phyloP scores from a whole-genome alignment of 306 rosid species.

The Vigna nakashimae region DNA sequence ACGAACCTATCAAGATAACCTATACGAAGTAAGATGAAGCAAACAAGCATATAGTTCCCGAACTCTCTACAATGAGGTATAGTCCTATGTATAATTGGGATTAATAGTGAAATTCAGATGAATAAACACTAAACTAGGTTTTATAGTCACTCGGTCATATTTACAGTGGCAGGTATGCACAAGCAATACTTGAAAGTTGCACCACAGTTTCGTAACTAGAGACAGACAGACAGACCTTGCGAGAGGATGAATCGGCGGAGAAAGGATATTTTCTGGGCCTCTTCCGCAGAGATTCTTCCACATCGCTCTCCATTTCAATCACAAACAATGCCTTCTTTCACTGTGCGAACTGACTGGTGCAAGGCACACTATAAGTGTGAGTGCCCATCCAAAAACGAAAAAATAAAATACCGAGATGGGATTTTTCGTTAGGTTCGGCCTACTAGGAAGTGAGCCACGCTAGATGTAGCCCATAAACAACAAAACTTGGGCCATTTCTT shows the following conservation, averaged over 20 bases:
- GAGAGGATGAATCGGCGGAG: conserved; percentile 46
- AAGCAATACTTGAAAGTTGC: neutral
- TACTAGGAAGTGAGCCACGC: neutral
- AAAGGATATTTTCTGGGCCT: conserved; percentile 40
- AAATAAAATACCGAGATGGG: neutral
- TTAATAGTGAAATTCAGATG: neutral
- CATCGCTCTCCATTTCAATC: conserved; percentile 51
- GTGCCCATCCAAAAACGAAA: neutral
- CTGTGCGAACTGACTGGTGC: neutral
- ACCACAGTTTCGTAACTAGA: neutral
- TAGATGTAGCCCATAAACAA: neutral
- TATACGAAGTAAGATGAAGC: too few relatives aligned
- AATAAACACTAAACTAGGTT: conserved; percentile 9
- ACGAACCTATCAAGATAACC: too few relatives aligned
- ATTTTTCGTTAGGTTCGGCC: neutral
- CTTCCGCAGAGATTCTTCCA: conserved; percentile 47
- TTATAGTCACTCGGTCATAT: neutral
- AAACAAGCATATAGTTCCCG: too few relatives aligned
- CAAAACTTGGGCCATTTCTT: too few relatives aligned
- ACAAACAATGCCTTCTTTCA: neutral
- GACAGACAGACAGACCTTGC: conserved; percentile 38
- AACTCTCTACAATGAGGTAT: too few relatives aligned
- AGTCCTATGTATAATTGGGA: neutral
- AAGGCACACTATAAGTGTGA: neutral
- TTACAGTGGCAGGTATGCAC: neutral